Base-by-base conservation (phyloP, 108 stramenopile species). In the Cyclotella baltica region DNA sequence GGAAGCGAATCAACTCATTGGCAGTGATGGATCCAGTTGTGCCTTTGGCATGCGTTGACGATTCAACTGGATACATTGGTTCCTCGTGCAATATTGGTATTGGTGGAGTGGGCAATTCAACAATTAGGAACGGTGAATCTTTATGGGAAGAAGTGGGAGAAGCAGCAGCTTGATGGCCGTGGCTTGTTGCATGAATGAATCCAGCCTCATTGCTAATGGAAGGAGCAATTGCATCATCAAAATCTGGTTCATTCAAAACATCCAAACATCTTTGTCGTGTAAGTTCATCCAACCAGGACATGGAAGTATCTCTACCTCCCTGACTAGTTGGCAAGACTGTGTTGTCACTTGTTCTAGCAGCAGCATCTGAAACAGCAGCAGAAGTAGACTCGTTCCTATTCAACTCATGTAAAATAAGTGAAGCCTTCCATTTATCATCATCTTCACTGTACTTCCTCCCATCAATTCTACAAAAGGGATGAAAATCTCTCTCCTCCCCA, bases 21-120 rank as follows among this genome's bases (percentile, higher is more conserved):
- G 91, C 87, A 13, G 90, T 87, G 13, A 94, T 87, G 2, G 88
- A 81, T 28, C 93, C 93, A 1, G 89, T 90, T 11, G 90, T 89
- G 0, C 89, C 88, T 19, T 88, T 80, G 35, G 73, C 25, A 63
- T 75, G 61, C 15, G 73, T 48, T 62, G 67, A 81, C 6, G 81
- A 71, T 66, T 28, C 86, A 40, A 62, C 75, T 4, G 90, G 88
- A 70, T 96, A 96, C 28, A 86, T 78, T 40, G 90, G 90, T 56
- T 96, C 94, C 71, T 93, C 92, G 79, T 93, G 85, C 20, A 96
- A 57, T 15, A 96, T 83, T 3, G 94, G 94, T 6, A 96, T 85
- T 23, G 90, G 83, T 63, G 88, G 90, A 3, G 53, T 77, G 3
- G 94, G 94, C 36, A 96, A 51, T 72, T 96, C 92, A 27, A 96